Evolutionary conservation across 257 asterid genomes (phyloP).

Genomic region (Lycium barbarum): DNA sequence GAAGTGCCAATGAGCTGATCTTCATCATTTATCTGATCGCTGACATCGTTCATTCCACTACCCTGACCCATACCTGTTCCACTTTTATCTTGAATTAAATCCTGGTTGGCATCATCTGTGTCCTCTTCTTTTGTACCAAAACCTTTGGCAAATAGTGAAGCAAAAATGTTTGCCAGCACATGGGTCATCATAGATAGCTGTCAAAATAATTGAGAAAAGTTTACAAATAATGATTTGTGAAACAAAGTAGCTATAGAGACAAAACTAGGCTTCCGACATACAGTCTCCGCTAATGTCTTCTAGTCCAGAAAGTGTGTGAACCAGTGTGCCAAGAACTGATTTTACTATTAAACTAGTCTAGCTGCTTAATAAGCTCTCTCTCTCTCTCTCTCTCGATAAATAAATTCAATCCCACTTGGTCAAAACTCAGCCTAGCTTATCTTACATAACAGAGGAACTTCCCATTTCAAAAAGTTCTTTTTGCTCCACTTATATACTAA

Average conservation of each 20-base stretch:
- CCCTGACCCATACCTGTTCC: slow-evolving; percentile 99
- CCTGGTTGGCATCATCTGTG: slow-evolving; percentile 50
- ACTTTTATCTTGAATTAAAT: slow-evolving; percentile 64
- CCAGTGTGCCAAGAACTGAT: background rate
- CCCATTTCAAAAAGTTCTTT: background rate
- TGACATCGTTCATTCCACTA: slow-evolving; percentile 78
- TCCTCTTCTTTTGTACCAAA: slow-evolving; percentile 74
- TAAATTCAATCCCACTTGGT: background rate
- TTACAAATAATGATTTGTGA: background rate
- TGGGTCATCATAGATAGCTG: slow-evolving; percentile 74
- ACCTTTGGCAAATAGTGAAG: slow-evolving; percentile 76
- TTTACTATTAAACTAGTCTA: background rate
- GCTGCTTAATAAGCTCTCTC: background rate
- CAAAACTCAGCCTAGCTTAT: background rate
- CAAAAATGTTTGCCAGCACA: slow-evolving; percentile 71
- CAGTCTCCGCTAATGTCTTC: slow-evolving; percentile 19
- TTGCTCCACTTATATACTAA: slow-evolving; percentile 3
- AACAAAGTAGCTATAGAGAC: background rate
- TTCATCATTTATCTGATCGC: slow-evolving; percentile 87
- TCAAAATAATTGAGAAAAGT: slow-evolving; percentile 28
- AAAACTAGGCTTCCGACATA: background rate
- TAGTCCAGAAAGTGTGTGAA: background rate
- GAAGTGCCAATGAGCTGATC: slow-evolving; percentile 89
- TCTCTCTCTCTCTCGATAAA: background rate
- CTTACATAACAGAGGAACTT: background rate